phyloP scores from a whole-genome alignment of 352 stramenopile genomes.

The Halophytophthora batemanensis region DNA sequence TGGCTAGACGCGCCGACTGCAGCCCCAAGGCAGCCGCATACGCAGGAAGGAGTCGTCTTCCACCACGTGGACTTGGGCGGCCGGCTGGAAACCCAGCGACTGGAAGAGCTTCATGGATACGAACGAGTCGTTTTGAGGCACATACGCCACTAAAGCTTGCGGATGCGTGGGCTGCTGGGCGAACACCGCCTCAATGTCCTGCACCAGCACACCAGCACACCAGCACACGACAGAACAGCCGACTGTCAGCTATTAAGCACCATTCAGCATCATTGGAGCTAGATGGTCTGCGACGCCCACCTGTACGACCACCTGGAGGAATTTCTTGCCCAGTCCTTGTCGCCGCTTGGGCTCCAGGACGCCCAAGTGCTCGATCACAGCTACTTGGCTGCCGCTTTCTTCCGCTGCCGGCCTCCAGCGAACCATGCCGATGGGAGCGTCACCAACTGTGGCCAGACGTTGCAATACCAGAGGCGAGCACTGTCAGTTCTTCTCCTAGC shows the following conservation, averaged over 20 bases:
- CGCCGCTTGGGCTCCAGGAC: conserved; percentile 50
- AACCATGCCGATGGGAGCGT: conserved; percentile 58
- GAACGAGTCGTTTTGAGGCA: conserved; percentile 40
- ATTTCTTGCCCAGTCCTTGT: conserved; percentile 45
- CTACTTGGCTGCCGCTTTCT: conserved; percentile 39
- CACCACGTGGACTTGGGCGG: conserved; percentile 26
- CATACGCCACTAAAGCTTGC: conserved; percentile 36
- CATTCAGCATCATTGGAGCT: not conserved
- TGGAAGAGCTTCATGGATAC: conserved; percentile 49
- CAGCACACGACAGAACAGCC: conserved; percentile 10
- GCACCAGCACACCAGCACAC: no score
- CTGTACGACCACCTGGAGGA: conserved; percentile 52
- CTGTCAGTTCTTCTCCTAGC: conserved; percentile 12
- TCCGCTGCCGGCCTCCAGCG: conserved; percentile 41
- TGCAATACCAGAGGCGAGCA: not conserved
- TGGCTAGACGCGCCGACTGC: conserved; percentile 4
- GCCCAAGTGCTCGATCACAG: conserved; percentile 59
- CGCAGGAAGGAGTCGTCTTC: conserved; percentile 25
- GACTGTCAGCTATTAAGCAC: not conserved
- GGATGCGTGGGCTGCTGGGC: conserved; percentile 23
- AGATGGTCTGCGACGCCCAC: conserved; percentile 11
- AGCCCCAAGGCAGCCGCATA: conserved; percentile 27
- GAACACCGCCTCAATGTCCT: conserved; percentile 54
- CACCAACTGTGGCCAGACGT: conserved; percentile 42
- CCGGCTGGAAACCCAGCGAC: conserved; percentile 45